Evolutionary conservation across 2,329 filamentous ascomycete genomes (phyloP), one percentile per base, ranked within the genome.

Genomic region (Colletotrichum navitas): DNA sequence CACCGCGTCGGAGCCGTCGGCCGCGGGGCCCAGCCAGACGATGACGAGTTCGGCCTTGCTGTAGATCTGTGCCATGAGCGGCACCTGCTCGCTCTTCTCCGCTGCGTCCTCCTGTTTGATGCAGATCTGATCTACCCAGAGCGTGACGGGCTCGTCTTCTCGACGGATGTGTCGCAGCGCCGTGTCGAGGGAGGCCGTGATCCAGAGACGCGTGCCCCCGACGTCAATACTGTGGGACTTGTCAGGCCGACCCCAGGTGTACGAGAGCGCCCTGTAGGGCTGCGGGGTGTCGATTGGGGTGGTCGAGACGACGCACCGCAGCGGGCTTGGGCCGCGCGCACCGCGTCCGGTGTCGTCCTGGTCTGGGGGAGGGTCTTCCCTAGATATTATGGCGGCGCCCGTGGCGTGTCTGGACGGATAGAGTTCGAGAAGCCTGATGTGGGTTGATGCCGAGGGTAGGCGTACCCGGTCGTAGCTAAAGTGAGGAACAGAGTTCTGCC

Each of bases 71-170:
- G 81, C 80, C 82, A 83, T 83, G 21, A 83, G 67, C 41, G 74
- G 74, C n/a, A 83, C 80, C 76, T 83, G 81, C 7, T 75, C 74
- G 60, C 77, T 78, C 51, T 80, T 77, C 71, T 83, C 81, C 3
- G 68, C 72, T 21, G 79, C 74, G 55, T 83, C 78, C 3, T 76
- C 76, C 68, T 83, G 82, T 66, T 83, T 82, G 66, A 83, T 82
- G 73, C 82, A 83, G 52, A 83, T 75, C 74, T 83, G 81, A 47
- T 83, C 82, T 3, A 82, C 79, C 81, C 81, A 83, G 8, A 83
- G 74, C 39, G 51, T 68, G n/a, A 73, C 51, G 41, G 36, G 29
- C 45, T 62, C 61, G 16, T 60, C 43, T n/a, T 49, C 26, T 18
- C 29, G 45, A 16, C 71, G 59, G 32, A 74, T 26, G 14, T 74